Conservation (phyloP, 2,329 filamentous ascomycete genomes). For the Fusarium sp. region DNA sequence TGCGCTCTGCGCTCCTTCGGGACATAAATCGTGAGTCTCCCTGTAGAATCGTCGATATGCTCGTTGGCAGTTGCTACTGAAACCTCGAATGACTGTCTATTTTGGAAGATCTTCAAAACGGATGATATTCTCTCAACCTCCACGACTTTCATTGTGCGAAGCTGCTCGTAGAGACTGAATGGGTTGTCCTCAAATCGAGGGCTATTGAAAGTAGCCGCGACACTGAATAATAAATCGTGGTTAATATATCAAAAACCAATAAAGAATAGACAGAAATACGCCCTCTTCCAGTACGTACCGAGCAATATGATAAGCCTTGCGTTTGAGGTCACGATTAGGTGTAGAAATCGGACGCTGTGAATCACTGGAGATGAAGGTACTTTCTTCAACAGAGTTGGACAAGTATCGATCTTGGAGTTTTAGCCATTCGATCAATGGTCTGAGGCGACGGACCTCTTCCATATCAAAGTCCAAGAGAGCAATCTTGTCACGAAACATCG, state of each 20-base stretch:
- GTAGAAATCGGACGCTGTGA: not conserved
- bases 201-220: constrained; percentile 31
- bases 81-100: not conserved
- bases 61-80: constrained; percentile 5
- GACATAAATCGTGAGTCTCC: constrained; percentile 22
- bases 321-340: constrained; percentile 13
- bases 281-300: not conserved
- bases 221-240: not conserved
- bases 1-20: constrained; percentile 8
- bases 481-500: constrained; percentile 5
- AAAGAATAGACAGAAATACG: not conserved
- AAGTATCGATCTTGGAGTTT: constrained; percentile 13
- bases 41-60: constrained; percentile 14
- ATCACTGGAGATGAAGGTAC: not conserved
- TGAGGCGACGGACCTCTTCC: constrained; percentile 13
- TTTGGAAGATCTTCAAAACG: constrained; percentile 8
- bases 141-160: constrained; percentile 18
- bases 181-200: not conserved
- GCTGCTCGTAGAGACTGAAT: not conserved
- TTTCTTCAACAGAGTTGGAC: constrained; percentile 17
- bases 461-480: constrained; percentile 28
- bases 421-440: constrained; percentile 20
- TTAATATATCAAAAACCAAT: not conserved
- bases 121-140: constrained; percentile 24
- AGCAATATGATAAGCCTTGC: constrained; percentile 22